Percentiles rank a stretch among this genome's conserved stretches.
phyloP scores from a whole-genome alignment of 1,139 yeast species.

The Blastobotrys petasosporus region DNA sequence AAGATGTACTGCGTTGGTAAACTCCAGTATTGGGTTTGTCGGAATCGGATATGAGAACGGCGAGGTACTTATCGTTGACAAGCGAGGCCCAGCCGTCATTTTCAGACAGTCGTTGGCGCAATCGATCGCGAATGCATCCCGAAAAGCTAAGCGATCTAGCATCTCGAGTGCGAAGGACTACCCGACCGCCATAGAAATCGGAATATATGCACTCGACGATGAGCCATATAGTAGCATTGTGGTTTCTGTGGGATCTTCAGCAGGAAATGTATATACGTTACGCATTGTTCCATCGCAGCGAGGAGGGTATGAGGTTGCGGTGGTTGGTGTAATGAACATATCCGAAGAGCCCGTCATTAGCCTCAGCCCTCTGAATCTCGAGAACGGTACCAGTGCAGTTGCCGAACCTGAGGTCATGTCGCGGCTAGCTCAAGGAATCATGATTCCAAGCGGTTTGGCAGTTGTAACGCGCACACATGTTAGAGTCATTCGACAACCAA shows the following conservation, averaged over 20 bases:
- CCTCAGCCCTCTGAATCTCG: conserved; percentile 54
- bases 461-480: conserved; percentile 58
- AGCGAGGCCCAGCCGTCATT: conserved; percentile 80
- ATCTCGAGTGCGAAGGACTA: conserved; percentile 22
- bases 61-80: conserved; percentile 65
- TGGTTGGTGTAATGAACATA: conserved; percentile 46
- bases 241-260: conserved; percentile 70
- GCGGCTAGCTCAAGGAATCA: conserved; percentile 55
- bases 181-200: conserved; percentile 63
- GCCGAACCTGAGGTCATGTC: conserved; percentile 60
- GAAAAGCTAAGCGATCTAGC: conserved; percentile 28
- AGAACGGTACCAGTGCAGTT: conserved; percentile 52
- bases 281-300: conserved; percentile 60
- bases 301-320: conserved; percentile 63
- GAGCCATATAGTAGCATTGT: conserved; percentile 66
- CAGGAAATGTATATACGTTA: conserved; percentile 66
- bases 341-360: conserved; percentile 47
- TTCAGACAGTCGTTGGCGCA: conserved; percentile 40
- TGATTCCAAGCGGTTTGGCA: conserved; percentile 58
- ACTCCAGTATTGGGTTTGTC: conserved; percentile 78
- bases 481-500: conserved; percentile 57
- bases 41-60: conserved; percentile 81
- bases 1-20: conserved; percentile 54
- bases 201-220: conserved; percentile 59
- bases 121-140: conserved; percentile 2